These are phyloP conservation scores for Fusarium nisikadoi DNA, from an alignment of 2,329 filamentous ascomycete species.

Conservation along the genomic window DNA sequence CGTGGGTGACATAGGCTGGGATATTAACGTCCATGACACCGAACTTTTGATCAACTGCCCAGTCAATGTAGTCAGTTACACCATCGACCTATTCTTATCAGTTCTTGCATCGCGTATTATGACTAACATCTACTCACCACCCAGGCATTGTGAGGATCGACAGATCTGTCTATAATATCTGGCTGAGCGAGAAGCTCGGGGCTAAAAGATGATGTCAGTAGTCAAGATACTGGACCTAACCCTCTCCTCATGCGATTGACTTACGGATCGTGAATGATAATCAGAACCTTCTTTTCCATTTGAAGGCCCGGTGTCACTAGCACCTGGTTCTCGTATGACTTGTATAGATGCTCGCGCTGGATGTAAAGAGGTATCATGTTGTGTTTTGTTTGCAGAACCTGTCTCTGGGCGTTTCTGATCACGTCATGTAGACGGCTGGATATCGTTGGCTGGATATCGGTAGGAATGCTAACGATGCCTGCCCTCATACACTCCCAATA, in stretches of 20 bases:
- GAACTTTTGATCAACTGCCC: conserved; percentile 81
- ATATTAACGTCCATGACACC: conserved; percentile 93
- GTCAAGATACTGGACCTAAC: background rate
- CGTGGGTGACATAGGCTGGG: conserved; percentile 77
- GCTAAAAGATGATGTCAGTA: conserved; percentile 48
- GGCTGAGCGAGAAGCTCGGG: conserved; percentile 76
- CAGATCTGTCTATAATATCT: conserved; percentile 74
- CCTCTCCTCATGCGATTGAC: conserved; percentile 46
- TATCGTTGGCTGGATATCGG: conserved; percentile 60
- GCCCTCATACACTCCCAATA: conserved; percentile 93
- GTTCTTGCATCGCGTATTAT: background rate
- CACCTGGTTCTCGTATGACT: conserved; percentile 87
- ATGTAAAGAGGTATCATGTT: conserved; percentile 85
- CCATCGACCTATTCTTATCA: conserved; percentile 75
- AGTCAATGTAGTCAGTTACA: conserved; percentile 82
- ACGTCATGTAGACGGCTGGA: conserved; percentile 80
- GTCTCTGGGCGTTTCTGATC: conserved; percentile 80
- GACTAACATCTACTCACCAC: conserved; percentile 68
- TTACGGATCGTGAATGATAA: conserved; percentile 92
- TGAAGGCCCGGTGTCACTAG: conserved; percentile 80
- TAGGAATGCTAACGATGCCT: conserved; percentile 64
- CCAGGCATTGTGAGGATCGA: conserved; percentile 88
- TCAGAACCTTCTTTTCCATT: conserved; percentile 73
- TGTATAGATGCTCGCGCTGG: conserved; percentile 76
- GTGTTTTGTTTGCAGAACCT: conserved; percentile 75